Evolutionary conservation across 805 yeast species (phyloP).

Genomic region (Ogataea kodamae): DNA sequence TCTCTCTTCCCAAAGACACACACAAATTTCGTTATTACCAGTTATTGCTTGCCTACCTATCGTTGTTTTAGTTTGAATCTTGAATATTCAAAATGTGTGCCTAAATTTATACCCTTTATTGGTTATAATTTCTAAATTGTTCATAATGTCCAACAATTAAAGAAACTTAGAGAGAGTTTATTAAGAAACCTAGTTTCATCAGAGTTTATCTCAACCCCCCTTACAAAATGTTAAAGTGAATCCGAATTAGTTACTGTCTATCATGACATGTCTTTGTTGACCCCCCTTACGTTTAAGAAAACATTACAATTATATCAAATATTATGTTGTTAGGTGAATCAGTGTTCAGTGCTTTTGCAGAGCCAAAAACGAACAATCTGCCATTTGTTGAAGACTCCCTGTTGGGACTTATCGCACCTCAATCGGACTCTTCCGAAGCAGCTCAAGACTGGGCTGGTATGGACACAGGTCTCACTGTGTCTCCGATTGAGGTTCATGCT

Average conservation of each 20-base stretch:
- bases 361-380: constrained; percentile 6
- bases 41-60: too few species aligned
- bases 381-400: constrained; percentile 1
- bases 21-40: too few species aligned
- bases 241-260: constrained; percentile 21
- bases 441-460: not conserved
- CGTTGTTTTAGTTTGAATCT: constrained; percentile 11
- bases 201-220: constrained; percentile 15
- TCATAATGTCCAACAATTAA: constrained; percentile 14
- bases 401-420: constrained; percentile 2
- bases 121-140: constrained; percentile 20
- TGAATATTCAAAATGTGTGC: constrained; percentile 23
- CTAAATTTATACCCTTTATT: constrained; percentile 18
- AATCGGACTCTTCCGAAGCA: not conserved
- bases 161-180: constrained; percentile 17
- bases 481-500: constrained; percentile 53
- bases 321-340: constrained; percentile 34
- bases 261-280: constrained; percentile 22
- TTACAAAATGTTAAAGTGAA: constrained; percentile 26
- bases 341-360: constrained; percentile 27
- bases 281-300: constrained; percentile 4
- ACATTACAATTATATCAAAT: constrained; percentile 7
- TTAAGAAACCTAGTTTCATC: constrained; percentile 12
- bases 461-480: constrained; percentile 25
- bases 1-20: constrained; percentile 9